Conservation (phyloP, 441 rosid genomes). For the Jatropha multifida region DNA sequence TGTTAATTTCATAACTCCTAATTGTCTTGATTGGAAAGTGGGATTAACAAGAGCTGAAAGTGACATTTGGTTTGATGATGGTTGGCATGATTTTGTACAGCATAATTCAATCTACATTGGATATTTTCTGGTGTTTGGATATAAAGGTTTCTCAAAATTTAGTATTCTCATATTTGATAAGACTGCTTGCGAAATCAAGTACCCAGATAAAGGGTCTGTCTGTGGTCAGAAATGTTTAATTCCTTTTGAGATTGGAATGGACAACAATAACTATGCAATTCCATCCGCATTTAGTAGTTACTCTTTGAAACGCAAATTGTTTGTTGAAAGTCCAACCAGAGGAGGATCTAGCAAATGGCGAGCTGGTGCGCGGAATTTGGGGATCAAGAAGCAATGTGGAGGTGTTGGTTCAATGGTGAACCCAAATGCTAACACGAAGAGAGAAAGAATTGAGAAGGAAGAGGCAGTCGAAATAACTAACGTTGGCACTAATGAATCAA, state of each 20-base stretch:
- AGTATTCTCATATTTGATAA: constrained; percentile 19
- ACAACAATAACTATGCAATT: background rate
- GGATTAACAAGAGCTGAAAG: constrained; percentile 17
- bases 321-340: background rate
- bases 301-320: constrained; percentile 12
- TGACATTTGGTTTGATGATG: constrained; percentile 27
- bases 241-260: background rate
- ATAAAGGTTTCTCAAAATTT: constrained; percentile 25
- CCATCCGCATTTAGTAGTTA: background rate
- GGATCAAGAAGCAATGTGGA: background rate
- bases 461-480: background rate
- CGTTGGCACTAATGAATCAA: background rate
- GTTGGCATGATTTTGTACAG: constrained; percentile 32
- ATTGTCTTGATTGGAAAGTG: constrained; percentile 28
- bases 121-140: constrained; percentile 30
- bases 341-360: background rate
- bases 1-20: constrained; percentile 23
- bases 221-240: background rate
- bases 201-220: background rate
- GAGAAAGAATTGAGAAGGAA: background rate
- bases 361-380: background rate
- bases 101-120: constrained; percentile 26
- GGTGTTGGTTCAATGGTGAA: background rate
- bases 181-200: constrained; percentile 26
- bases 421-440: background rate